These are phyloP conservation scores for Phlebiopsis flavidoalba DNA, from an alignment of 768 basidiomycete species.

Conservation along the genomic window DNA sequence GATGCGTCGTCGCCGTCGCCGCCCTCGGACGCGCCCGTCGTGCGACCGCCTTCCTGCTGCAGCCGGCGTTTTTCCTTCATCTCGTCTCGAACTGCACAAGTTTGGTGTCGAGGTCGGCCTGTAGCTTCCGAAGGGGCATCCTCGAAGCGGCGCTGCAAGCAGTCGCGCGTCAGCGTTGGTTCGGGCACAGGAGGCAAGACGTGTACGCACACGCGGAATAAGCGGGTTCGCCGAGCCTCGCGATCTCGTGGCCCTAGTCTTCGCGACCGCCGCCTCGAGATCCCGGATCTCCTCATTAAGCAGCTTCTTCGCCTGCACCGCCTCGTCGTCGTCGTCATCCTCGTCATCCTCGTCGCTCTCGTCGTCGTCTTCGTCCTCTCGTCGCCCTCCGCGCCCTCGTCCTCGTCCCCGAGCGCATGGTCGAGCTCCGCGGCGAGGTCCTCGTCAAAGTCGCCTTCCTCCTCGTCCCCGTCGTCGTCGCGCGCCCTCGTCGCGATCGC, in stretches of 20 bases:
- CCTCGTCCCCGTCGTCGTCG: constrained; percentile 50
- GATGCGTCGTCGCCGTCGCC: constrained; percentile 32
- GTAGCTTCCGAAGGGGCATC: constrained; percentile 86
- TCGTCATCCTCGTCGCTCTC: constrained; percentile 54
- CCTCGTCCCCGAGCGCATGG: constrained; percentile 67
- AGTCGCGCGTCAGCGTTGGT: background rate
- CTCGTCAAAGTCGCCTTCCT: constrained; percentile 80
- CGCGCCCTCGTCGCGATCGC: constrained; percentile 50
- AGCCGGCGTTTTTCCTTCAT: constrained; percentile 70
- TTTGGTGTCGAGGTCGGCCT: constrained; percentile 84
- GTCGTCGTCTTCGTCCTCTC: constrained; percentile 56
- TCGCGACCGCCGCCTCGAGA: constrained; percentile 79
- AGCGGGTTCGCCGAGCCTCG: constrained; percentile 81
- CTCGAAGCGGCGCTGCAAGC: constrained; percentile 87
- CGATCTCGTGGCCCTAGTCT: constrained; percentile 79
- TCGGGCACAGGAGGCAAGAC: background rate
- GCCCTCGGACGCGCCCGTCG: constrained; percentile 21
- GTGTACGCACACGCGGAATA: constrained; percentile 58
- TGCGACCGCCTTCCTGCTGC: constrained; percentile 60
- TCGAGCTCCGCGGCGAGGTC: constrained; percentile 87
- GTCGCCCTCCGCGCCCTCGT: constrained; percentile 58
- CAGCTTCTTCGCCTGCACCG: constrained; percentile 65
- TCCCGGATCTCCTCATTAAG: constrained; percentile 88
- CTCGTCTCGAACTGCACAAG: constrained; percentile 71
- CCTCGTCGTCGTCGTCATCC: constrained; percentile 79